phyloP scores from a whole-genome alignment of 2,329 filamentous ascomycete species.

The Aaosphaeria pasadenensis region DNA sequence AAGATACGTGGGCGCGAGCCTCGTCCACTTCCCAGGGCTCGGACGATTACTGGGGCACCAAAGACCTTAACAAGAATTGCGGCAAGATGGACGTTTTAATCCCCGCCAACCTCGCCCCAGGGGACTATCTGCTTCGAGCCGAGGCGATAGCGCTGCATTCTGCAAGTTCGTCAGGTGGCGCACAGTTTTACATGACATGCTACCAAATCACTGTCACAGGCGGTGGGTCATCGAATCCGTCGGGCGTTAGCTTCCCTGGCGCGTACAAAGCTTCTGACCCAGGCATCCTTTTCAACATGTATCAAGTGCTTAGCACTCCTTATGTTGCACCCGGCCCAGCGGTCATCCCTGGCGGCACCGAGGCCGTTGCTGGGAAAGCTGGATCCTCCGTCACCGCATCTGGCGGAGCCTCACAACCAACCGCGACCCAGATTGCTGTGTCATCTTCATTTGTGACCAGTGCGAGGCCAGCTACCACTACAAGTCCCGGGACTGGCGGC shows the following conservation, averaged over 20 bases:
- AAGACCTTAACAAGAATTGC: slow-evolving; percentile 46
- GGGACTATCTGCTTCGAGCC: slow-evolving; percentile 58
- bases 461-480: slow-evolving; percentile 11
- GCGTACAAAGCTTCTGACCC: slow-evolving; percentile 58
- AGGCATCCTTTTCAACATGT: slow-evolving; percentile 62
- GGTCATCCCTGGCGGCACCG: slow-evolving; percentile 29
- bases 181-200: slow-evolving; percentile 45
- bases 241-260: slow-evolving; percentile 49
- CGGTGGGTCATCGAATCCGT: slow-evolving; percentile 45
- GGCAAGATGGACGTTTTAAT: slow-evolving; percentile 52
- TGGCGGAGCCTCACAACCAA: slow-evolving; percentile 13
- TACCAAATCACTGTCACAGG: slow-evolving; percentile 61
- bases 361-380: slow-evolving; percentile 24
- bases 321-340: slow-evolving; percentile 54
- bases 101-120: slow-evolving; percentile 51
- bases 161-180: slow-evolving; percentile 41
- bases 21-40: slow-evolving; percentile 38
- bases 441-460: slow-evolving; percentile 8
- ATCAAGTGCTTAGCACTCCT: slow-evolving; percentile 40
- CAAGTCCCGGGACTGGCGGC: not conserved
- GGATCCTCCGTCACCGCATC: slow-evolving; percentile 19
- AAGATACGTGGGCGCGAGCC: slow-evolving; percentile 50
- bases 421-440: slow-evolving; percentile 8
- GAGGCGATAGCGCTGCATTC: slow-evolving; percentile 61
- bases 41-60: slow-evolving; percentile 50